Evolutionary conservation across 139 green algal genomes (phyloP).

Genomic region (Marvania coccoides): DNA sequence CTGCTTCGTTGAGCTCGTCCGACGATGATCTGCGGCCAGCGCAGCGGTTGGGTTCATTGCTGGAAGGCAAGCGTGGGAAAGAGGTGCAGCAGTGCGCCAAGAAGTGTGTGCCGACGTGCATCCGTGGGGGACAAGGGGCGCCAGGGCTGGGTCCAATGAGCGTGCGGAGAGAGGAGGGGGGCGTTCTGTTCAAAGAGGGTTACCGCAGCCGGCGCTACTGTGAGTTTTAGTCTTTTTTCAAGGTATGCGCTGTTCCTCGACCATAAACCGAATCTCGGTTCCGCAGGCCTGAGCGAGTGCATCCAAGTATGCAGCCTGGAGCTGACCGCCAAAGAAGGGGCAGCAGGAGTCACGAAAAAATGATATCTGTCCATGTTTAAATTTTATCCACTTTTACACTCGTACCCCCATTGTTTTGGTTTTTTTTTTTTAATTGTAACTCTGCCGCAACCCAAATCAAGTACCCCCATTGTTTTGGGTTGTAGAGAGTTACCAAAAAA

Average conservation of each 20-base stretch:
- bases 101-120: conserved; percentile 67
- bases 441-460: too few species aligned
- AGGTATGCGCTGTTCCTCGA: too few species aligned
- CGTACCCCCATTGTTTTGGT: too few species aligned
- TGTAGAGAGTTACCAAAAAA: too few species aligned
- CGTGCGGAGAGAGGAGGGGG: conserved; percentile 44
- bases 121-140: conserved; percentile 49
- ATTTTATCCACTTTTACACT: not conserved
- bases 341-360: too few species aligned
- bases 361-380: too few species aligned
- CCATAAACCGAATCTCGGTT: too few species aligned
- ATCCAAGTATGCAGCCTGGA: not conserved
- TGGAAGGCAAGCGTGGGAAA: conserved; percentile 28
- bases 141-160: conserved; percentile 54
- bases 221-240: conserved; percentile 38
- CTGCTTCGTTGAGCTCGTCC: not conserved
- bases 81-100: conserved; percentile 55
- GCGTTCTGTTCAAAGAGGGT: conserved; percentile 69
- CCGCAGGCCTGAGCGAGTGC: conserved; percentile 1
- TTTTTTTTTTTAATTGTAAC: too few species aligned
- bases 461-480: too few species aligned
- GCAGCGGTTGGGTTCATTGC: conserved; percentile 8
- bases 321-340: not conserved
- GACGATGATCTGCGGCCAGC: conserved; percentile 8
- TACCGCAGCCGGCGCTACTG: conserved; percentile 52